Evolutionary conservation across 2,329 filamentous ascomycete species (phyloP).

Genomic region (Nigrograna mackinnonii): DNA sequence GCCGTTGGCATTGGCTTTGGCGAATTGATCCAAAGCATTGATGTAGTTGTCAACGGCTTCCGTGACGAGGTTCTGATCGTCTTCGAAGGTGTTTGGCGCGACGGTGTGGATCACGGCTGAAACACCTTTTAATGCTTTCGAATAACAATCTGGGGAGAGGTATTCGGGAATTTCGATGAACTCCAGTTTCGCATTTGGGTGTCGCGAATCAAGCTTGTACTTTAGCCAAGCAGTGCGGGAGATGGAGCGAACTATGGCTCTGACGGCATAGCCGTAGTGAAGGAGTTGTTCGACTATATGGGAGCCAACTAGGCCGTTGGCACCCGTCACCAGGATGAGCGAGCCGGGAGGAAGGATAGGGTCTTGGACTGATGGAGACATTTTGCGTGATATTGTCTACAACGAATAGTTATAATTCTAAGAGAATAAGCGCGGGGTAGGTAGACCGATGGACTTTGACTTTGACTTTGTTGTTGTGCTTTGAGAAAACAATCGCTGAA

Average conservation of each 20-base stretch:
- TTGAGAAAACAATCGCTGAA: too few species aligned
- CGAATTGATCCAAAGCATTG: conserved; percentile 43
- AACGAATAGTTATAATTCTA: too few species aligned
- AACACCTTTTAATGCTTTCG: conserved; percentile 43
- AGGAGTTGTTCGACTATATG: conserved; percentile 49
- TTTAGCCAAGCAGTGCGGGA: conserved; percentile 35
- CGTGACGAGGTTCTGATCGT: conserved; percentile 46
- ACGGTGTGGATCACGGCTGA: conserved; percentile 49
- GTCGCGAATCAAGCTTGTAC: conserved; percentile 4
- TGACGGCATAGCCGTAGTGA: conserved; percentile 45
- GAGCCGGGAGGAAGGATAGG: conserved; percentile 4
- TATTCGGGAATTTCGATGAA: conserved; percentile 46
- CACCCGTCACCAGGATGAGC: conserved; percentile 47
- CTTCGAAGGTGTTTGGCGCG: conserved; percentile 32
- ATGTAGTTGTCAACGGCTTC: conserved; percentile 35
- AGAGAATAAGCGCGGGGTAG: too few species aligned
- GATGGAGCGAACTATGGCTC: conserved; percentile 48
- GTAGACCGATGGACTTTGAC: too few species aligned
- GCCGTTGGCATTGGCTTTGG: conserved; percentile 27
- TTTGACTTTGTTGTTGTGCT: too few species aligned
- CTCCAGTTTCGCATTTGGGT: conserved; percentile 35
- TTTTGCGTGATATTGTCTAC: too few species aligned
- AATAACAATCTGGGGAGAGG: conserved; percentile 38
- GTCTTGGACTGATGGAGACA: conserved; percentile 3
- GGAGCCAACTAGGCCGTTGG: conserved; percentile 50